Percentiles rank a stretch among this genome's conserved stretches.
Evolutionary conservation across 23 red algal genomes (phyloP).

Genomic region (Chondrus crispus): DNA sequence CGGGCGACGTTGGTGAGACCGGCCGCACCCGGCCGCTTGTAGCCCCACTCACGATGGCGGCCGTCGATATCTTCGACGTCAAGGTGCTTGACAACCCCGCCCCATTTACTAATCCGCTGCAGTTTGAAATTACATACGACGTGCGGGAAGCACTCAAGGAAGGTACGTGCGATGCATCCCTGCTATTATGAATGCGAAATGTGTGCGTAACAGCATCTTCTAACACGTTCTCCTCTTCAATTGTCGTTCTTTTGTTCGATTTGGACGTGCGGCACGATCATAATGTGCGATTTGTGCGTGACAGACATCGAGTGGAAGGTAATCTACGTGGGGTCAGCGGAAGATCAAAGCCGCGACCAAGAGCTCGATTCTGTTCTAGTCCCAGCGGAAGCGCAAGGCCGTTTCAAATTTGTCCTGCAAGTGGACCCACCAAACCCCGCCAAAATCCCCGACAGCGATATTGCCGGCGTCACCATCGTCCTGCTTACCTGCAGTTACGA

Average conservation of each 20-base stretch:
- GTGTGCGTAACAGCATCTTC: too few species aligned
- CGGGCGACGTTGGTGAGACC: too few species aligned
- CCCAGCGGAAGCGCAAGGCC: constrained; percentile 80
- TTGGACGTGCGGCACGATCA: too few species aligned
- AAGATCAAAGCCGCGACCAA: constrained; percentile 85
- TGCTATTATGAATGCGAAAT: too few species aligned
- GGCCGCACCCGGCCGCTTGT: too few species aligned
- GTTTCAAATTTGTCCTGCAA: constrained; percentile 93
- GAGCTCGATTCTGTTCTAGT: constrained; percentile 93
- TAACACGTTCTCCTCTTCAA: not conserved
- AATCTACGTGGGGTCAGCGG: constrained; percentile 90
- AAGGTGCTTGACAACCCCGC: constrained; percentile 93
- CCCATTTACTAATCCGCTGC: constrained; percentile 72
- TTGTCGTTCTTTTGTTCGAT: not conserved
- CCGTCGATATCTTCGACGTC: constrained; percentile 94
- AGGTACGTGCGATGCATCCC: constrained; percentile 55
- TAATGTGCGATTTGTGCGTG: not conserved
- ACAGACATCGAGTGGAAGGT: constrained; percentile 99
- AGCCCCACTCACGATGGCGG: constrained; percentile 51
- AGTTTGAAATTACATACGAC: constrained; percentile 99
- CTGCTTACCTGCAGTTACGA: constrained; percentile 89
- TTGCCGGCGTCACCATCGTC: constrained; percentile 88
- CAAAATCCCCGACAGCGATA: constrained; percentile 62
- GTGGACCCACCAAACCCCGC: constrained; percentile 83
- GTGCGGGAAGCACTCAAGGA: constrained; percentile 94